Base-by-base conservation (phyloP, 192 early-diverging fungal genomes). In the Dissophora globulifera region DNA sequence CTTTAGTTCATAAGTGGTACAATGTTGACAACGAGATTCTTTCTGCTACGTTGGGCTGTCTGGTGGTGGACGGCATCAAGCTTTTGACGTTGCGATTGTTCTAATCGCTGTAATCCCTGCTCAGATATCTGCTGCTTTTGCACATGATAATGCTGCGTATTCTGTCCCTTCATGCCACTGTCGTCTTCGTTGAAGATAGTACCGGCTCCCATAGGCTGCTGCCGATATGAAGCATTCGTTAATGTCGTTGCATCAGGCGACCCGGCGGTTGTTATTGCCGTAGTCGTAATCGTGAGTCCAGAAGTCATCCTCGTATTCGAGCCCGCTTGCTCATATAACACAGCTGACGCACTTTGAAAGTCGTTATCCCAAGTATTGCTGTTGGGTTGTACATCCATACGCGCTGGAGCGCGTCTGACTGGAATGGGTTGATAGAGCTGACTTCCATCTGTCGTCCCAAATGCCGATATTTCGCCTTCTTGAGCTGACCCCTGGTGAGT, bases 31-130 rank as follows among this genome's bases (percentile, higher is more conserved):
- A 75, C 62, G 25, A 75, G 42, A 22, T 75, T 75, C 43, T 75
- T 75, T 50, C 58, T 75, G 51, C 66, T 75, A 8, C 71, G 60
- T 27, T 63, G 71, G 60, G 62, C 66, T 4, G 71, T 25, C n/a
- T 75, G 62, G 17, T 62, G 71, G 1, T 75, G 71, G 20, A 66
- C 12, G 4, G 12, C 43, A 13, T 40, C 16, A 7, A 15, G 46
- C 1, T 33, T 20, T 20, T 47, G 15, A 2, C 20, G 27, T 9
- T 46, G 12, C 10, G 32, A 7, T 16, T 31, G 12, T 46, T 31
- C 31, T 43, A 53, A 32, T 30, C 50, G 25, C 35, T 38, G 7
- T 13, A 9, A 9, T 6, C 6, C 35, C 35, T 9, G 35, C 6
- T 9, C 35, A 13, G 35, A 38, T 13, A 13, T 38, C 35, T 38